Evolutionary conservation across 306 rosid genomes (phyloP).

Genomic region (Sicyos edulis): DNA sequence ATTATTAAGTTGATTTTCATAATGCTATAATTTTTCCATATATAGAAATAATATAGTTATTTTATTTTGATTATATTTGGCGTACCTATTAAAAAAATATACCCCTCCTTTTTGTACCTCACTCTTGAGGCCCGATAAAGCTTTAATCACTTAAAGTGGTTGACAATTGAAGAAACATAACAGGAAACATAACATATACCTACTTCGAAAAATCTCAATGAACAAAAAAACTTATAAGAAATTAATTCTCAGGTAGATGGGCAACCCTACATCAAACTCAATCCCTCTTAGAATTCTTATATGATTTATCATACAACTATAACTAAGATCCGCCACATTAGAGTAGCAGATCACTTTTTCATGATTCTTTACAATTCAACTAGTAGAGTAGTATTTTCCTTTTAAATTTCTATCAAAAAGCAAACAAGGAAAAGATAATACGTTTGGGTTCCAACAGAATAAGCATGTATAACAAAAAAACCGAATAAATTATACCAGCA

Average conservation of each 20-base stretch:
- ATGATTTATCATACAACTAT: neutral
- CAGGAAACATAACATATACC: neutral
- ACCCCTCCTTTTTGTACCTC: neutral
- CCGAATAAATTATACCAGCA: constrained; percentile 55
- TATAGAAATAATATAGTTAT: neutral
- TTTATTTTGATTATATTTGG: neutral
- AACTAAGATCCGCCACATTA: neutral
- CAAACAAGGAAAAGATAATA: neutral
- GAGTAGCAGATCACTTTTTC: too few relatives aligned
- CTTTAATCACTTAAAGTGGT: neutral
- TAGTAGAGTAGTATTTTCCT: neutral
- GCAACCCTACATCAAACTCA: too few relatives aligned
- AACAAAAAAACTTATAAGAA: too few relatives aligned
- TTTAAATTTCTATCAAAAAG: too few relatives aligned
- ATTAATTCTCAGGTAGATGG: too few relatives aligned
- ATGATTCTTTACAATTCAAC: too few relatives aligned
- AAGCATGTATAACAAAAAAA: neutral
- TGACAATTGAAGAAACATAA: neutral
- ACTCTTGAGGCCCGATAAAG: neutral
- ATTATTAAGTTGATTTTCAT: too few relatives aligned
- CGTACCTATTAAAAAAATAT: neutral
- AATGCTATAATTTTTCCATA: neutral
- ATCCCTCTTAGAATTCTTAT: too few relatives aligned
- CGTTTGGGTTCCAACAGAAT: neutral
- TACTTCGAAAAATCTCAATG: too few relatives aligned